phyloP scores from a whole-genome alignment of 2,329 filamentous ascomycete species.

The Cladobotryum mycophilum region DNA sequence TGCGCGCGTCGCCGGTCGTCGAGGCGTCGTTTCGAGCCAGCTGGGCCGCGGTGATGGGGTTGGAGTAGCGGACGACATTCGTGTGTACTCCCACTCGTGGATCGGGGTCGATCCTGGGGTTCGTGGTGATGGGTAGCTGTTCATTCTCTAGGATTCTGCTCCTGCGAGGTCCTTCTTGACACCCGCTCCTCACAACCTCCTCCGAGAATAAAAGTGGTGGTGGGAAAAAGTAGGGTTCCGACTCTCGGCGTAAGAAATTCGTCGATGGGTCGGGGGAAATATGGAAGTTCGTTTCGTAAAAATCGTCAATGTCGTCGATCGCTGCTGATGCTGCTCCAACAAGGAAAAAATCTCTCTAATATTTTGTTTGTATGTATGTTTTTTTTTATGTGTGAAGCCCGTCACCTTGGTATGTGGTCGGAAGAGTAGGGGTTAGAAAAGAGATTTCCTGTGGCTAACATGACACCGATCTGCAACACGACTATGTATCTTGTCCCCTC shows the following conservation, averaged over 20 bases:
- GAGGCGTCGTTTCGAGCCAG: conserved; percentile 45
- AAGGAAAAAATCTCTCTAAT: too few species aligned
- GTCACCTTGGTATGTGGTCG: conserved; percentile 59
- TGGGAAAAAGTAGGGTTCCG: not conserved
- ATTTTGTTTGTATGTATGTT: conserved; percentile 13
- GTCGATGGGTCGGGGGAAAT: conserved; percentile 11
- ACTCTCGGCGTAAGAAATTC: conserved; percentile 1
- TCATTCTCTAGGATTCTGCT: conserved; percentile 33
- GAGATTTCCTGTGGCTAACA: conserved; percentile 52
- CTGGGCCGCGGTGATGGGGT: conserved; percentile 51
- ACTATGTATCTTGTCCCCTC: conserved; percentile 8
- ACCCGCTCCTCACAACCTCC: conserved; percentile 23
- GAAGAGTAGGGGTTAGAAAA: conserved; percentile 49
- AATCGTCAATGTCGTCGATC: too few species aligned
- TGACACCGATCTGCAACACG: conserved; percentile 28
- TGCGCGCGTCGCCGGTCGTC: conserved; percentile 49
- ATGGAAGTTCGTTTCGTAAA: conserved; percentile 2
- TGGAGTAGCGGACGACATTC: conserved; percentile 48
- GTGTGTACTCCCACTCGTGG: conserved; percentile 47
- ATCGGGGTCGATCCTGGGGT: conserved; percentile 42
- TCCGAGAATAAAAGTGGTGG: conserved; percentile 9
- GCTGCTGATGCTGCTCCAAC: too few species aligned
- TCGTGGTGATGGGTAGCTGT: conserved; percentile 31
- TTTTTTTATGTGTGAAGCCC: conserved; percentile 42
- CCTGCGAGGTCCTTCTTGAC: conserved; percentile 27